Evolutionary conservation across 768 basidiomycete species (phyloP), one percentile per base, ranked within the genome.

Genomic region (Pulveroboletus sp.): DNA sequence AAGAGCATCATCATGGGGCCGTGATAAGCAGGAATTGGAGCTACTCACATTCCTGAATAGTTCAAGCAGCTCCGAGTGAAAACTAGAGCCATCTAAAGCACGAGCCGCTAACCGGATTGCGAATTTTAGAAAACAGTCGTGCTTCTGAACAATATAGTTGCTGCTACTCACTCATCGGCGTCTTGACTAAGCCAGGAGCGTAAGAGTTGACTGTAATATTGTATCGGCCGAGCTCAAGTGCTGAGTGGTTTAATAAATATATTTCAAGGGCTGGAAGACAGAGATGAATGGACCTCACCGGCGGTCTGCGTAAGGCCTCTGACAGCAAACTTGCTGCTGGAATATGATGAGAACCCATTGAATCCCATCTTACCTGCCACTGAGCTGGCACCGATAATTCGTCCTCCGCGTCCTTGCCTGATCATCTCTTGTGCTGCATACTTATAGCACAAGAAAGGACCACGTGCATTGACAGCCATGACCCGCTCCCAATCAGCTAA

Each of bases 361-460:
- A 12, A 3, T 9, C 47, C 51, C 3, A 4, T 5, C 26, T 44
- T 55, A 2, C 55, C 60, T 0, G 5, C 10, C 3, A 32, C 0
- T 3, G 61, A 63, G n/a, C 55, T 57, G 3, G 61, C 61, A 0
- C 82, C 76, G 32, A 83, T 73, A 52, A 85, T 79, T n/a, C 76
- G 69, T 1, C 82, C 78, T 8, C 78, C 74, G 4, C 64, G 64
- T 0, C 73, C 71, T 65, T 77, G 77, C 9, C 61, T 51, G 21
- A 81, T 72, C 83, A 85, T 85, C 57, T 78, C 74, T 52, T 69
- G 69, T 12, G 79, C 82, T 3, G 81, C 83, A 54, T 81, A 73
- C 43, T 82, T 79, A 43, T 82, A 84, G 59, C 80, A 83, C 49
- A 79, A 71, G 68, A 78, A 82, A 6, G 73, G 65, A 39, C 81